Conservation (phyloP, 2,329 filamentous ascomycete genomes). For the Trichoderma atroviride region DNA sequence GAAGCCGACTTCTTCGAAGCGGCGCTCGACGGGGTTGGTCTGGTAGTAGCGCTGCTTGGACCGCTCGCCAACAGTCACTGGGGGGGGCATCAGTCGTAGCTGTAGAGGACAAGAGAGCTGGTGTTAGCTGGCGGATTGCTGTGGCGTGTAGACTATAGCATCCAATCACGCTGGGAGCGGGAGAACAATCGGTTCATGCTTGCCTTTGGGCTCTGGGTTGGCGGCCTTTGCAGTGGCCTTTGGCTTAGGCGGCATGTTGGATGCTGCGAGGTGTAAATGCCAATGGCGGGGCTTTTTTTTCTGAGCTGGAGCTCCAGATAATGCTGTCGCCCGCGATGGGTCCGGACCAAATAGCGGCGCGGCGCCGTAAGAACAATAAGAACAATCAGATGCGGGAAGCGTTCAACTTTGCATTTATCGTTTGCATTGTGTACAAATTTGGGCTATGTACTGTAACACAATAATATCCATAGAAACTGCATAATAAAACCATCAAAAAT, state of each 20-base stretch:
- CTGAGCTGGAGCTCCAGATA: constrained; percentile 5
- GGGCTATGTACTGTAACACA: too few relatives aligned
- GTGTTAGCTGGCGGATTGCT: not conserved
- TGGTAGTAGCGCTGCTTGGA: constrained; percentile 52
- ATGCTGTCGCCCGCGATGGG: constrained; percentile 12
- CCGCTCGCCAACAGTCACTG: constrained; percentile 53
- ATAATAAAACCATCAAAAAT: too few relatives aligned
- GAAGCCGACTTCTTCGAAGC: constrained; percentile 50
- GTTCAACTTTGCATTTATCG: not conserved
- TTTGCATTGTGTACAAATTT: not conserved
- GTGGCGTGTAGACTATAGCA: not conserved
- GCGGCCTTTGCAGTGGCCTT: constrained; percentile 31
- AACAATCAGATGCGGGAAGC: constrained; percentile 17
- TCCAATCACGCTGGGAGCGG: not conserved
- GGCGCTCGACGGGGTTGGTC: constrained; percentile 53
- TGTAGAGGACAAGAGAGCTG: not conserved
- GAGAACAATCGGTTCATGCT: not conserved
- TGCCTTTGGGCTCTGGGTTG: constrained; percentile 34
- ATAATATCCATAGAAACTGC: too few relatives aligned
- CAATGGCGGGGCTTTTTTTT: constrained; percentile 30
- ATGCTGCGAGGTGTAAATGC: constrained; percentile 13
- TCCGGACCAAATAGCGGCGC: not conserved
- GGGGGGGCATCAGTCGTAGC: constrained; percentile 38
- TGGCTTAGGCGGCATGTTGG: constrained; percentile 34
- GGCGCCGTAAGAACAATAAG: constrained; percentile 14